Evolutionary conservation across 768 basidiomycete species (phyloP), one percentile per base, ranked within the genome.

Genomic region (Lactarius akahatsu): DNA sequence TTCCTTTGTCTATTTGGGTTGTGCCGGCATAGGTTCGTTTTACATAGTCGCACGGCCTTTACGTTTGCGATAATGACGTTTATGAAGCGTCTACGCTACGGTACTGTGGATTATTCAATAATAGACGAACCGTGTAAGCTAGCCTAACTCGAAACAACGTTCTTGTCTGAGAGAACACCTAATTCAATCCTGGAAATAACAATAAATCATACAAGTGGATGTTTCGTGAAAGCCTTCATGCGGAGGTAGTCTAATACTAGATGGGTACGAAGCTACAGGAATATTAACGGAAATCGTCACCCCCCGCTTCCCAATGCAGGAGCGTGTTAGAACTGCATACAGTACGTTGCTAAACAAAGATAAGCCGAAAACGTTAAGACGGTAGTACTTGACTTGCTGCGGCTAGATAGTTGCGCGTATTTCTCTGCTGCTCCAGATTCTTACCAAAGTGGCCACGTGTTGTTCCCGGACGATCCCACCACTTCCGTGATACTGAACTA

Each of bases 21-120:
- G 26, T 18, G 36, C n/a, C 18, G 41, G 62, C 13, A 32, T 56
- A 18, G 43, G 16, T 64, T 64, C 57, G 69, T 59, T 59, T 43
- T 26, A 50, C 40, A 57, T 52, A 30, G 40, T 36, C 43, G 56
- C 43, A 57, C 55, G 63, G 50, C 36, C 59, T 59, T 56, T 30
- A 4, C n/a, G 26, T 34, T 52, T 52, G 50, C 50, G 50, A 52
- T 52, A 26, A 52, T 52, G 50, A n/a, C 9, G n/a, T 47, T 47
- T 1, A 47, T 23, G 45, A 50, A 13, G 10, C 47, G 47, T 50
- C 10, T 6, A 11, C 10, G 47, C 47, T 50, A 50, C 47, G n/a
- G n/a, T 50, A 50, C 11, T 50, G 9, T 50, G 23, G 47, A 23
- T n/a, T 50, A 40, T 40, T 40, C 38, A 41, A 41, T 41, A 41